Conservation (phyloP, 352 stramenopile genomes). For the Pilasporangium apinafurcum region DNA sequence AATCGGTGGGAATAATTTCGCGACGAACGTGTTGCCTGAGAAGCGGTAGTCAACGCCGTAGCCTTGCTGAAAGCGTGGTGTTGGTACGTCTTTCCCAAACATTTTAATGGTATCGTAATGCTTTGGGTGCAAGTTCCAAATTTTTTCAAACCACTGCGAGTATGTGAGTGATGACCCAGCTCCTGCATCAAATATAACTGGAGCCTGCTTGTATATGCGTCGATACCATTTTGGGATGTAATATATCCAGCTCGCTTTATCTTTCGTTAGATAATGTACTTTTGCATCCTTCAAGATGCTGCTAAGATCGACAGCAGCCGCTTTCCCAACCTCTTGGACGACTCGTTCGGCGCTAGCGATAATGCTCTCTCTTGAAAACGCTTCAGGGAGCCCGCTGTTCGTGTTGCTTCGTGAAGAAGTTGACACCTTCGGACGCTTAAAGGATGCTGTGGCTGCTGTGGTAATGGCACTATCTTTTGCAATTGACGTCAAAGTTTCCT, state of each 20-base stretch:
- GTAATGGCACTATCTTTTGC: no score
- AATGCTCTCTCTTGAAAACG: not conserved
- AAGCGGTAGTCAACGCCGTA: conserved; percentile 51
- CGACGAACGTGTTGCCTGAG: conserved; percentile 49
- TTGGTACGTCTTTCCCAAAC: conserved; percentile 49
- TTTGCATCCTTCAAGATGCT: not conserved
- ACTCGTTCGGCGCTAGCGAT: not conserved
- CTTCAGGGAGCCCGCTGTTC: not conserved
- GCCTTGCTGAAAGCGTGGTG: conserved; percentile 65
- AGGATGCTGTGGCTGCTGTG: no score
- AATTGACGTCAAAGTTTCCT: no score
- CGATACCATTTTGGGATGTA: conserved; percentile 51
- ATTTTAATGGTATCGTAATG: conserved; percentile 61
- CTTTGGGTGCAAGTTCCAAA: conserved; percentile 60
- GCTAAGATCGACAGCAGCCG: conserved; percentile 1
- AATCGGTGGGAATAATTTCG: conserved; percentile 27
- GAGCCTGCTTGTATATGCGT: conserved; percentile 22
- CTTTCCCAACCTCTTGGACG: not conserved
- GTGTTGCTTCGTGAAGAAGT: not conserved
- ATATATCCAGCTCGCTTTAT: conserved; percentile 51
- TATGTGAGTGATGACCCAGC: not conserved
- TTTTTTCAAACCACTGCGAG: conserved; percentile 12
- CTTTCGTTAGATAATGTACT: conserved; percentile 13
- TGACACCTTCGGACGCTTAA: no score
- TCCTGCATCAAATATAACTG: no score